Base-by-base conservation (phyloP, 1,284 basidiomycete genomes). In the Mycosarcoma maydis region DNA sequence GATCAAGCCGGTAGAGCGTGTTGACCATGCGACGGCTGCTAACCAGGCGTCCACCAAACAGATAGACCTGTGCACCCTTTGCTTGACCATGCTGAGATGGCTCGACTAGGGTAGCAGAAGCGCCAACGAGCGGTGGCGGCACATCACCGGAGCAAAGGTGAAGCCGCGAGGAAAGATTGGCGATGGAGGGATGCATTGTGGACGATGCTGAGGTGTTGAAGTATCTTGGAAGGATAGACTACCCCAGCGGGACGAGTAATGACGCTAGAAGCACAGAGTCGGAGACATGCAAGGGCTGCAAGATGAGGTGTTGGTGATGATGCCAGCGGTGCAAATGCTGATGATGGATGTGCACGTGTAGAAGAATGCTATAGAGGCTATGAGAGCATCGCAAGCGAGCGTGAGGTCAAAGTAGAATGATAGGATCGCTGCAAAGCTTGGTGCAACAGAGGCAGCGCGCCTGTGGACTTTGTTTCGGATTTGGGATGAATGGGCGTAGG, bases 11-110 rank as follows among this genome's bases (percentile, higher is more conserved):
- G 48, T 76, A 79, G 36, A 79, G 69, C 33, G 72, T 66, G 56
- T 68, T 72, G 48, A 72, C 66, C 75, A 79, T 77, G 16, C 71
- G 51, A 27, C 75, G 64, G 37, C 71, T 79, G 37, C 65, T 73
- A 54, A 76, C 77, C 23, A 79, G 67, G 17, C 77, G 72, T 22
- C 77, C 77, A 4, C 75, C 77, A 27, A 79, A 79, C 33, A 79
- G 64, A 45, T 77, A 77, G 40, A 77, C 24, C 24, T 64, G 42
- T 2, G 69, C 52, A 22, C 50, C 34, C 19, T 30, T 45, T 14
- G n/a, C 26, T 33, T 34, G 16, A 47, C 24, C 56, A 44, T 54
- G 30, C 11, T 37, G 43, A 3, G 36, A 19, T 26, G 41, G 55
- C 40, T 78, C 72, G 41, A 79, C 73, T 23, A 77, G 56, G 19